A percentile compares a stretch with the other conserved stretches of the same genome.
Evolutionary conservation across 1,139 yeast genomes (phyloP).

Genomic region (Pichia cactophila): DNA sequence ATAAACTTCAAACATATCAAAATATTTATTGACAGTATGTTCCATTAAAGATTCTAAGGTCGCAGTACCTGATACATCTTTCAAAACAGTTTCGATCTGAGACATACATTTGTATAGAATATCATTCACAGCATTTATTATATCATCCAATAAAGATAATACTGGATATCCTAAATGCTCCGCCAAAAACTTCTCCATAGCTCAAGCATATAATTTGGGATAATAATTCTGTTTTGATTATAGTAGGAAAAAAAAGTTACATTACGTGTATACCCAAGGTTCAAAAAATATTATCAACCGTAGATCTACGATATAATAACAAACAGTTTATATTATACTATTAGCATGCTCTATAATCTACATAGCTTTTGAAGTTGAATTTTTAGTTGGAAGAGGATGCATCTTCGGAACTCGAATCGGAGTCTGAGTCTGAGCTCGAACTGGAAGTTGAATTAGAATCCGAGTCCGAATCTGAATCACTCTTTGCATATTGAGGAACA

Average conservation of each 20-base stretch:
- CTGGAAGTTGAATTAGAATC: conserved; percentile 1
- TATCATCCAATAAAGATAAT: conserved; percentile 77
- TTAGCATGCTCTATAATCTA: conserved; percentile 3
- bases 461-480: conserved; percentile 1
- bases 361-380: not conserved
- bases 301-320: no score
- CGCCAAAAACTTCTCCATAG: conserved; percentile 40
- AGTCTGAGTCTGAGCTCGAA: conserved; percentile 3
- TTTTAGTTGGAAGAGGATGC: not conserved
- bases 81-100: conserved; percentile 60
- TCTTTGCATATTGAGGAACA: not conserved
- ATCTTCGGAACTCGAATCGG: conserved; percentile 1
- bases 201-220: not conserved
- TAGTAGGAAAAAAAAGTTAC: not conserved
- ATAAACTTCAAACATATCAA: conserved; percentile 82
- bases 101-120: conserved; percentile 76
- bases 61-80: conserved; percentile 74
- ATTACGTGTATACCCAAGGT: no score
- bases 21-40: conserved; percentile 71
- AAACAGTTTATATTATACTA: not conserved
- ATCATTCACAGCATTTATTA: conserved; percentile 82
- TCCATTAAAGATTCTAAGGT: conserved; percentile 74
- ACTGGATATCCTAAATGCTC: conserved; percentile 89
- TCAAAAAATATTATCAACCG: not conserved
- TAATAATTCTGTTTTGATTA: not conserved